These are phyloP conservation scores for Daldinia sp. DNA, from an alignment of 2,329 filamentous ascomycete genomes.

Conservation along the genomic window DNA sequence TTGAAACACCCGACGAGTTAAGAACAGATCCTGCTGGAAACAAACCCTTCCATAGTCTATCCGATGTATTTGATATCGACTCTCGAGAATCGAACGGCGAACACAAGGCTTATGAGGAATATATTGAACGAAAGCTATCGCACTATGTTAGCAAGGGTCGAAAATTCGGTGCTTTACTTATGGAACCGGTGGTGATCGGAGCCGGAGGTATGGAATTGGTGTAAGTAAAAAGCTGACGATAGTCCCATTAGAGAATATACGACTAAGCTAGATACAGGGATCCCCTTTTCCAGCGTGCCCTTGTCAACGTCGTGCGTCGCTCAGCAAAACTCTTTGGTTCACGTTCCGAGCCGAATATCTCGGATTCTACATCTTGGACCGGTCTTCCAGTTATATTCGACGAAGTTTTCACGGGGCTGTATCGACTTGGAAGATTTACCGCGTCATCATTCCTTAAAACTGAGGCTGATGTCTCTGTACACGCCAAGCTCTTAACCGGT, in stretches of 20 bases:
- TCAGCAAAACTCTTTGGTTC: constrained; percentile 63
- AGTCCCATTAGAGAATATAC: background rate
- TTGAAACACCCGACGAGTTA: constrained; percentile 63
- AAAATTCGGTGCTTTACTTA: constrained; percentile 78
- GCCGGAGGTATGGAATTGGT: constrained; percentile 86
- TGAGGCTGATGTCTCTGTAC: constrained; percentile 78
- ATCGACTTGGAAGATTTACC: constrained; percentile 78
- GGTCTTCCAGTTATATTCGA: constrained; percentile 84
- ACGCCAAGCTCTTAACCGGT: constrained; percentile 85
- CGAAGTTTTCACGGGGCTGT: constrained; percentile 87
- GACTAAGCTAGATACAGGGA: constrained; percentile 60
- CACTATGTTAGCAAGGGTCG: constrained; percentile 62
- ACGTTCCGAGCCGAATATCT: background rate
- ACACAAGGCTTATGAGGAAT: constrained; percentile 63
- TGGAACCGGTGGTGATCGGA: constrained; percentile 82
- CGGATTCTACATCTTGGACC: constrained; percentile 60
- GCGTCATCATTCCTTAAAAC: constrained; percentile 74
- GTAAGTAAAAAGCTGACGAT: constrained; percentile 54
- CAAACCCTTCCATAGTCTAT: constrained; percentile 57
- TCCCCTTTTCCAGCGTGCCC: constrained; percentile 78
- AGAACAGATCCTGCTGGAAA: constrained; percentile 54
- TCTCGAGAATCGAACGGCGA: constrained; percentile 55
- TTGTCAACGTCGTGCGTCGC: constrained; percentile 72
- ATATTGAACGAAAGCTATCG: constrained; percentile 65
- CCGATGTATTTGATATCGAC: constrained; percentile 67